Conservation (phyloP, 768 basidiomycete genomes). For the Lactifluus volemus region DNA sequence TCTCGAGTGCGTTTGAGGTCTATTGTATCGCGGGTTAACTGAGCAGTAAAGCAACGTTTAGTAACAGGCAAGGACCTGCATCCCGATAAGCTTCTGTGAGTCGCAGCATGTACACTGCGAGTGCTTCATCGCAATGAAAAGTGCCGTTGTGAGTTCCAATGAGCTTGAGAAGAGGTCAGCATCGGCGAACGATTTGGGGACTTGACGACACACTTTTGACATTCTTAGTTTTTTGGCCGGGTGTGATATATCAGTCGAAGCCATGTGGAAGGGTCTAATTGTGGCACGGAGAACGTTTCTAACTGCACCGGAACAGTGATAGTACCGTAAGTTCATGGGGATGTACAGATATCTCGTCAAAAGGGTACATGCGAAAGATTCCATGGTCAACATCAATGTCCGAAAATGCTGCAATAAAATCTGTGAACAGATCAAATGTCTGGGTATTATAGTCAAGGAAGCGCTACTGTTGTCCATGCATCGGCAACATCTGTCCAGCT, state of each 20-base stretch:
- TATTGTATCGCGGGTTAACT: conserved; percentile 8
- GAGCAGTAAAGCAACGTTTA: background rate
- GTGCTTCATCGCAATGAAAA: conserved; percentile 95
- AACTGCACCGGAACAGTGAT: background rate
- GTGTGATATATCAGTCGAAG: conserved; percentile 23
- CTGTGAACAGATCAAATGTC: conserved; percentile 1
- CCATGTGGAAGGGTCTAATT: conserved; percentile 1
- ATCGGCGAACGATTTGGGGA: background rate
- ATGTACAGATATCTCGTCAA: background rate
- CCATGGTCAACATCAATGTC: conserved; percentile 1
- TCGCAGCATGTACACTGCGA: conserved; percentile 84
- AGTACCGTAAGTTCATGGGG: background rate
- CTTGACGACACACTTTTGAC: conserved; percentile 23
- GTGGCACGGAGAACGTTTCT: background rate
- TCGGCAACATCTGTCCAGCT: background rate
- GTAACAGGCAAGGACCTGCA: conserved; percentile 41
- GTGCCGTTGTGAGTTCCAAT: conserved; percentile 95
- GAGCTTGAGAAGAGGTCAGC: conserved; percentile 33
- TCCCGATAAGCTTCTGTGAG: conserved; percentile 66
- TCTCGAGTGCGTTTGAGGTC: conserved; percentile 66
- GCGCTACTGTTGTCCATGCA: conserved; percentile 3
- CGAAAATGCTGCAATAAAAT: background rate
- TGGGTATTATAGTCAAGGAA: background rate
- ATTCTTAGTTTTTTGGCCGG: conserved; percentile 37
- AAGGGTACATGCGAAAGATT: background rate